Evolutionary conservation across 371 early-diverging fungal genomes (phyloP), one percentile per base, ranked within the genome.

Genomic region (Mortierella sp.): DNA sequence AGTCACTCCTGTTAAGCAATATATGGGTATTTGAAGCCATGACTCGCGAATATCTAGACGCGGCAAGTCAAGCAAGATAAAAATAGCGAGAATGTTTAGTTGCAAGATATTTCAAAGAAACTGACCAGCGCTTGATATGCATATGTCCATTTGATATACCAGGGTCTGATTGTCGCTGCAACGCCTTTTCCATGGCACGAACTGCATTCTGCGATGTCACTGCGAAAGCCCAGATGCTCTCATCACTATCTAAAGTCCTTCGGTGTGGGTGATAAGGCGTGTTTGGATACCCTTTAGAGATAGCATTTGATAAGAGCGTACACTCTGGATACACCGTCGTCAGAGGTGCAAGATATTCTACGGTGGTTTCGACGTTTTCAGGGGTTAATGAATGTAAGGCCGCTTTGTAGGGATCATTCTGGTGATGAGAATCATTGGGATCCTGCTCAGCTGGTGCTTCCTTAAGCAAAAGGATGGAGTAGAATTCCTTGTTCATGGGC

Each of bases 151-250:
- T 53, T 53, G 19, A 10, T n/a, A 15, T 61, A 69, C 73, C 73
- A 36, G 52, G 38, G 8, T 72, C 73, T 21, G 63, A 21, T 50
- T 77, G 78, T 32, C 9, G 16, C 24, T 58, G 57, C 2, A 77
- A 50, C 7, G 70, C 69, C 6, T 40, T 45, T 32, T 65, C 70
- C 0, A 73, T 16, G 13, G 78, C 72, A 19, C 28, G 36, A 15
- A 73, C 78, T 0, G 73, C 72, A n/a, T 77, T 77, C 43, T 77
- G 72, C 2, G 78, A 77, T 0, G 78, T 77, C 28, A 77, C 64
- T 1, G 70, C 78, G 47, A 77, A 73, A 2, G 78, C 78, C 78
- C 78, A 77, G 2, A 77, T 21, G 24, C 7, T 2, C 16, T 45
- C 62, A 1, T 28, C 9, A 22, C 13, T 16, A 13, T 4, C 6